Percentiles rank a stretch among this genome's conserved stretches.
Evolutionary conservation across 129 eudicot species (phyloP).

Genomic region (Tagetes erecta): DNA sequence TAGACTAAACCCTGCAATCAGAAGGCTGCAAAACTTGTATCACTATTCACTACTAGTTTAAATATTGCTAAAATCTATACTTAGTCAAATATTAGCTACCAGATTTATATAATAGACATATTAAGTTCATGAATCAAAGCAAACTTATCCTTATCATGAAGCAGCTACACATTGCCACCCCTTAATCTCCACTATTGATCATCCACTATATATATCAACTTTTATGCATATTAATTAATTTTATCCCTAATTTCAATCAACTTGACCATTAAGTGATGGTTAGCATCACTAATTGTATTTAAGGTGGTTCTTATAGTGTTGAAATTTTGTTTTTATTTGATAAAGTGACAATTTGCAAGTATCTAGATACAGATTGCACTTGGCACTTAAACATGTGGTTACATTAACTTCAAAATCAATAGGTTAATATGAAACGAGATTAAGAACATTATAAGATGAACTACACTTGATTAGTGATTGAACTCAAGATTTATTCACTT

Average conservation of each 20-base stretch:
- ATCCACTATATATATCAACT: slow-evolving; percentile 23
- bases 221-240: slow-evolving; percentile 24
- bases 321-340: slow-evolving; percentile 1
- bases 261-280: slow-evolving; percentile 27
- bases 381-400: no score
- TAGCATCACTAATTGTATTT: slow-evolving; percentile 30
- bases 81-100: slow-evolving; percentile 23
- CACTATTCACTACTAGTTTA: slow-evolving; percentile 16
- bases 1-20: slow-evolving; percentile 23
- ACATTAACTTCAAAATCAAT: no score
- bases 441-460: no score
- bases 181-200: slow-evolving; percentile 29
- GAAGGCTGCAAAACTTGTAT: slow-evolving; percentile 17
- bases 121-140: slow-evolving; percentile 19
- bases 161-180: slow-evolving; percentile 27
- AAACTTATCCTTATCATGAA: slow-evolving; percentile 30
- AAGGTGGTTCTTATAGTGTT: neutral
- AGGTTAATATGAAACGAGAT: no score
- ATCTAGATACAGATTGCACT: neutral
- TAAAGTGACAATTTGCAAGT: neutral
- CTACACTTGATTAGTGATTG: no score
- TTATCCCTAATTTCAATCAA: slow-evolving; percentile 11
- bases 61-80: slow-evolving; percentile 24
- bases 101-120: slow-evolving; percentile 24
- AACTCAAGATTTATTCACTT: no score